Conservation (phyloP, 805 yeast genomes). For the Wickerhamomyces chambardii region DNA sequence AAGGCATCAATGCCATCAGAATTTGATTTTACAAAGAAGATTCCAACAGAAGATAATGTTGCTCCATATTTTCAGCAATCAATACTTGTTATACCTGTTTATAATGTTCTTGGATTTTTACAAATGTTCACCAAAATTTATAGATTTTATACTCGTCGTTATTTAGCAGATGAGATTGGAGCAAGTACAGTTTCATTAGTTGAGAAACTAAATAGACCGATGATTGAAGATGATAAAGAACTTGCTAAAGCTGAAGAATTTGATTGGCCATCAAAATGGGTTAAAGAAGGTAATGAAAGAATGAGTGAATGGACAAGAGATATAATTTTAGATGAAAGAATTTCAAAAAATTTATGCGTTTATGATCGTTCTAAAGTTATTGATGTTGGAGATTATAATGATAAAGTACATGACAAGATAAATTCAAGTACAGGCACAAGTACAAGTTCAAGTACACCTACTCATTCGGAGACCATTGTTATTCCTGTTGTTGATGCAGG, state of each 20-base stretch:
- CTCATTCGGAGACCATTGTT: too few relatives aligned
- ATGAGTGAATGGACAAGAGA: slow-evolving; percentile 86
- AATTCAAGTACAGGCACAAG: too few relatives aligned
- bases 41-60: slow-evolving; percentile 23
- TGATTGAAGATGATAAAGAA: slow-evolving; percentile 30
- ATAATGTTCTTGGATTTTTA: slow-evolving; percentile 70
- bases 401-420: too few relatives aligned
- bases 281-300: slow-evolving; percentile 60
- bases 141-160: slow-evolving; percentile 68
- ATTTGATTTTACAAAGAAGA: slow-evolving; percentile 27
- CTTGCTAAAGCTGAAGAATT: slow-evolving; percentile 52
- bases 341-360: slow-evolving; percentile 42
- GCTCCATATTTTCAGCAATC: slow-evolving; percentile 73
- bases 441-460: too few relatives aligned
- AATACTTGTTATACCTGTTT: slow-evolving; percentile 63
- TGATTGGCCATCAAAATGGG: slow-evolving; percentile 89
- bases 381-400: too few relatives aligned
- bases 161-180: slow-evolving; percentile 61
- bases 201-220: slow-evolving; percentile 39
- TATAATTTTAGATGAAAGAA: slow-evolving; percentile 59
- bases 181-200: slow-evolving; percentile 41
- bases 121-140: slow-evolving; percentile 69
- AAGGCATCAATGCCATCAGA: slow-evolving; percentile 52
- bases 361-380: slow-evolving; percentile 16
- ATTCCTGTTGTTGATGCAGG: background rate